Conservation (phyloP, 768 basidiomycete species). For the Amanita jacksonii region DNA sequence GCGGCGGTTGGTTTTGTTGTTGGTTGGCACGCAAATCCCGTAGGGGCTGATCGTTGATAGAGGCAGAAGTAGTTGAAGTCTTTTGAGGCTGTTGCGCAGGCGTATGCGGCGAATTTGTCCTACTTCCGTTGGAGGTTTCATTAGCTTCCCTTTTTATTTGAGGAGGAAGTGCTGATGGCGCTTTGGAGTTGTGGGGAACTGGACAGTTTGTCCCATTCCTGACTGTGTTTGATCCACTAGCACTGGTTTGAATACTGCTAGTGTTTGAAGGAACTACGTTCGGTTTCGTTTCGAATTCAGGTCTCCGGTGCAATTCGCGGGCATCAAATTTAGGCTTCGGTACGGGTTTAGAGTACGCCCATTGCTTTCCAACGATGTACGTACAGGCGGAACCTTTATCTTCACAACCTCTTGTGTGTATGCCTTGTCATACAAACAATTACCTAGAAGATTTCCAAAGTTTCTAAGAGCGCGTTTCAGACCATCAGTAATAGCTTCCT, state of each 20-base stretch:
- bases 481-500: slow-evolving; percentile 94
- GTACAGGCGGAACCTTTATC: slow-evolving; percentile 75
- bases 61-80: background rate
- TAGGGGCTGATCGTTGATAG: background rate
- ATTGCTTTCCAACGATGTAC: slow-evolving; percentile 19
- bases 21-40: background rate
- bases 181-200: slow-evolving; percentile 18
- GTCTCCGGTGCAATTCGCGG: slow-evolving; percentile 56
- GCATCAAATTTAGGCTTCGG: slow-evolving; percentile 61
- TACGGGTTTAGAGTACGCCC: background rate
- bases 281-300: slow-evolving; percentile 48
- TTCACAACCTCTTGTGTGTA: slow-evolving; percentile 81
- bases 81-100: slow-evolving; percentile 8
- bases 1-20: background rate
- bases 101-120: slow-evolving; percentile 17
- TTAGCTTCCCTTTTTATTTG: slow-evolving; percentile 21
- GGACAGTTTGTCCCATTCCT: slow-evolving; percentile 15
- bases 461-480: slow-evolving; percentile 84
- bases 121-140: background rate
- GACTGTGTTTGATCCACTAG: slow-evolving; percentile 9
- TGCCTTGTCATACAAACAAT: slow-evolving; percentile 94
- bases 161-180: slow-evolving; percentile 27
- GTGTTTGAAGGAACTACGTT: slow-evolving; percentile 13
- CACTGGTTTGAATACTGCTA: slow-evolving; percentile 8
- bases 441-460: slow-evolving; percentile 92